Conservation (phyloP, 2,329 filamentous ascomycete genomes). For the Aquanectria penicillioides region DNA sequence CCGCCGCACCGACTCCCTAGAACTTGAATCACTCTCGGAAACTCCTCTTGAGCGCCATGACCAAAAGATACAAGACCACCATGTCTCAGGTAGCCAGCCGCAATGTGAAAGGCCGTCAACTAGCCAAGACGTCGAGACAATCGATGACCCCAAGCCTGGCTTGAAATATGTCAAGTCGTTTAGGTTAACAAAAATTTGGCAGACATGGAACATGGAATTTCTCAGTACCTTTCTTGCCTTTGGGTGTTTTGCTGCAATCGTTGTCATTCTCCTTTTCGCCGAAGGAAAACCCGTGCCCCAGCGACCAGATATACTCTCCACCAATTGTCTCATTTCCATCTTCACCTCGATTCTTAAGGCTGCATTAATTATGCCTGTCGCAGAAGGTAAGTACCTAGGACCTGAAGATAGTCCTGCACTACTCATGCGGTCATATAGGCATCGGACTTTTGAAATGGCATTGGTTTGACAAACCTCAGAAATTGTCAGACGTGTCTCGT, state of each 20-base stretch:
- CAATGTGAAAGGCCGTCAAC: too few species aligned
- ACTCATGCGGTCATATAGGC: too few species aligned
- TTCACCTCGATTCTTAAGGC: background rate
- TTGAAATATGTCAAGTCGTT: background rate
- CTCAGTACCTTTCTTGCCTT: background rate
- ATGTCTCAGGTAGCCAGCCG: too few species aligned
- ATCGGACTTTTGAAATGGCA: background rate
- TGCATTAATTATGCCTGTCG: background rate
- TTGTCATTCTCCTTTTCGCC: background rate
- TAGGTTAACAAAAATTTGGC: too few species aligned
- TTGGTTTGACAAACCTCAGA: background rate
- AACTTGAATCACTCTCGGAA: too few species aligned
- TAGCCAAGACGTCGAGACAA: background rate
- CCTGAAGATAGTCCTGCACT: too few species aligned
- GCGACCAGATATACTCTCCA: background rate
- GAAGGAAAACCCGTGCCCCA: background rate
- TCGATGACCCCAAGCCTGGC: background rate
- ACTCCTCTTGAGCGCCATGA: too few species aligned
- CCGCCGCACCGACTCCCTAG: too few species aligned
- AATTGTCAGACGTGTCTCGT: background rate
- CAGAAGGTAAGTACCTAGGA: conserved; percentile 1
- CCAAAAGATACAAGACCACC: too few species aligned
- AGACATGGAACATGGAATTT: background rate
- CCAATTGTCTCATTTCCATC: background rate
- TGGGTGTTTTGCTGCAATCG: background rate